A percentile compares a stretch with the other conserved stretches of the same genome.
Conservation (phyloP, 225 moss, liverwort and hornwort genomes). For the Polytrichum formosum region DNA sequence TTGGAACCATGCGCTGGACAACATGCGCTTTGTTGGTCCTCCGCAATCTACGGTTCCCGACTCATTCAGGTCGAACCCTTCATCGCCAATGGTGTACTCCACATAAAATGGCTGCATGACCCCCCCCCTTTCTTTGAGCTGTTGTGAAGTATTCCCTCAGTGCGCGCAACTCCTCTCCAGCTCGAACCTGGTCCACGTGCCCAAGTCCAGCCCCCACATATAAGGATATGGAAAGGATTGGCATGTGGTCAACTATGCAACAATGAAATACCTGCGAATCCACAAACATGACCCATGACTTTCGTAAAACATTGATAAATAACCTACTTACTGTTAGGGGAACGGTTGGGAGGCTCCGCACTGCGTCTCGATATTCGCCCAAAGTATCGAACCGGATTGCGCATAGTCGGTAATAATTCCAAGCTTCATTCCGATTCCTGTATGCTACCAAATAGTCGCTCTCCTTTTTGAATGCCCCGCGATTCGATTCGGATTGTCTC, state of each 20-base stretch:
- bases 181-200: not conserved
- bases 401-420: not conserved
- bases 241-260: too few species aligned
- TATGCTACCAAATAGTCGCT: not conserved
- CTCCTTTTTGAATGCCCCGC: not conserved
- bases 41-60: not conserved
- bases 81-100: not conserved
- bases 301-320: not conserved
- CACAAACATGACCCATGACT: too few species aligned
- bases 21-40: not conserved
- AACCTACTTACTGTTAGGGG: not conserved
- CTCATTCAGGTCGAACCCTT: not conserved
- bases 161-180: not conserved
- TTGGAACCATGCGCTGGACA: not conserved
- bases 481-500: not conserved
- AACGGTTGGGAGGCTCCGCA: not conserved
- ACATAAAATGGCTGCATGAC: not conserved
- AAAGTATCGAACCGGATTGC: not conserved
- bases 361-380: not conserved
- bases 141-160: not conserved
- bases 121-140: not conserved
- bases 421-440: not conserved
- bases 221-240: not conserved
- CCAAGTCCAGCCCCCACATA: not conserved
- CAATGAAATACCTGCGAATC: too few species aligned